A percentile compares a stretch with the other conserved stretches of the same genome.
Evolutionary conservation across 352 stramenopile genomes (phyloP).

Genomic region (Pythium plurisporium): DNA sequence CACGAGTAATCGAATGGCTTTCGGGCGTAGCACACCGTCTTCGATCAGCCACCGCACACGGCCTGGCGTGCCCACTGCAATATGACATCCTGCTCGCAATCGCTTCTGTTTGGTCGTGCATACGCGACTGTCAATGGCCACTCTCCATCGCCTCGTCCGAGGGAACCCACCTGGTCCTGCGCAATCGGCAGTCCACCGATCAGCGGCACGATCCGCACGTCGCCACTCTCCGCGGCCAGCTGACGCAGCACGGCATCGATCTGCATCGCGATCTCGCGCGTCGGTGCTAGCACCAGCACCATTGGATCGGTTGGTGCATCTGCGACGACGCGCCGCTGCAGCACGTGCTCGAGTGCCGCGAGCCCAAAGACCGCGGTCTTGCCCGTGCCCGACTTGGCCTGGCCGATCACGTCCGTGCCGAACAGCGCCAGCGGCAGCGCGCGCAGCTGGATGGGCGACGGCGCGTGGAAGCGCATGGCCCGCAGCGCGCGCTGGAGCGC

Average conservation of each 20-base stretch:
- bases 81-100: constrained; percentile 43
- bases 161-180: constrained; percentile 43
- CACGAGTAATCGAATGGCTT: constrained; percentile 53
- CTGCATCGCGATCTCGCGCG: constrained; percentile 72
- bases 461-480: constrained; percentile 46
- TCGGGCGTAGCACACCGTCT: constrained; percentile 40
- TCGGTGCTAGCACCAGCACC: constrained; percentile 66
- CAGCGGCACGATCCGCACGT: constrained; percentile 38
- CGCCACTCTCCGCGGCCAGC: constrained; percentile 35
- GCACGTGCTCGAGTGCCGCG: constrained; percentile 56
- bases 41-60: constrained; percentile 68
- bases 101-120: constrained; percentile 14
- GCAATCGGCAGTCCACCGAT: constrained; percentile 62
- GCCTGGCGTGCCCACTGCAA: constrained; percentile 69
- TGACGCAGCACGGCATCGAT: constrained; percentile 64
- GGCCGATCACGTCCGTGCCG: constrained; percentile 72
- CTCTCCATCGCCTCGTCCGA: not conserved
- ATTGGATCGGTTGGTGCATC: constrained; percentile 23
- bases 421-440: constrained; percentile 72
- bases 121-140: not conserved
- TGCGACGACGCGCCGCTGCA: constrained; percentile 27
- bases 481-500: constrained; percentile 44
- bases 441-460: constrained; percentile 68
- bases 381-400: constrained; percentile 81
- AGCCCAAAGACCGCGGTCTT: constrained; percentile 79